Percentiles rank a stretch among this genome's conserved stretches.
Conservation (phyloP, 805 yeast genomes). For the Kodamaea lidongshanica region DNA sequence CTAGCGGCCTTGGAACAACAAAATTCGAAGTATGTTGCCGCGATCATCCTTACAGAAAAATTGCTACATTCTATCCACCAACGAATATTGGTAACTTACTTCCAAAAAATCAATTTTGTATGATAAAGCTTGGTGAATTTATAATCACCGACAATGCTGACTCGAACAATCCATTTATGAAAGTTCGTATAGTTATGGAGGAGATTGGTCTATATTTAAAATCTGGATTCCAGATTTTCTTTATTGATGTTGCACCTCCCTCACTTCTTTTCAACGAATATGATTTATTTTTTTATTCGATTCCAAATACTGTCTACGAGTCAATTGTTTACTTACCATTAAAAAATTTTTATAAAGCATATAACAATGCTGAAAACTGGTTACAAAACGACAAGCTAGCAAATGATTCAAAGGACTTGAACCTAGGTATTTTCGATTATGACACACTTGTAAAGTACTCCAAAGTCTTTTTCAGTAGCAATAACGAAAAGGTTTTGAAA, state of each 20-base stretch:
- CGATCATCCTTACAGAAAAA: constrained; percentile 19
- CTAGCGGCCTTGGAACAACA: constrained; percentile 54
- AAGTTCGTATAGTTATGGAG: constrained; percentile 44
- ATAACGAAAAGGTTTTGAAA: constrained; percentile 29
- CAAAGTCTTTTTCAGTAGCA: constrained; percentile 28
- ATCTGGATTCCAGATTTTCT: constrained; percentile 43
- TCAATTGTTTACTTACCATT: constrained; percentile 40
- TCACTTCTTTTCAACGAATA: constrained; percentile 36
- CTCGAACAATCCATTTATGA: constrained; percentile 19
- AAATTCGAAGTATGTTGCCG: constrained; percentile 41
- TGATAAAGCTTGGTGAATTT: constrained; percentile 49
- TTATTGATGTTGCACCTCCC: constrained; percentile 40
- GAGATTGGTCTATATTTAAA: constrained; percentile 52
- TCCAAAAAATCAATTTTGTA: constrained; percentile 46
- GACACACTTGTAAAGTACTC: constrained; percentile 26
- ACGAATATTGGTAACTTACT: constrained; percentile 50
- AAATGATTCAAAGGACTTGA: not conserved
- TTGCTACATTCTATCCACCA: constrained; percentile 47
- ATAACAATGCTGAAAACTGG: not conserved
- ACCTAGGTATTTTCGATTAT: constrained; percentile 7
- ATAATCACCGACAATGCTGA: constrained; percentile 13
- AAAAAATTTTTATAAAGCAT: constrained; percentile 42
- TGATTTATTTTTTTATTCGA: constrained; percentile 37
- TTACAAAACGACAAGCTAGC: not conserved
- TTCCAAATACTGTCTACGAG: constrained; percentile 36